A percentile compares a stretch with the other conserved stretches of the same genome.
Conservation (phyloP, 208 protist genomes). For the Trypanosoma boissoni region DNA sequence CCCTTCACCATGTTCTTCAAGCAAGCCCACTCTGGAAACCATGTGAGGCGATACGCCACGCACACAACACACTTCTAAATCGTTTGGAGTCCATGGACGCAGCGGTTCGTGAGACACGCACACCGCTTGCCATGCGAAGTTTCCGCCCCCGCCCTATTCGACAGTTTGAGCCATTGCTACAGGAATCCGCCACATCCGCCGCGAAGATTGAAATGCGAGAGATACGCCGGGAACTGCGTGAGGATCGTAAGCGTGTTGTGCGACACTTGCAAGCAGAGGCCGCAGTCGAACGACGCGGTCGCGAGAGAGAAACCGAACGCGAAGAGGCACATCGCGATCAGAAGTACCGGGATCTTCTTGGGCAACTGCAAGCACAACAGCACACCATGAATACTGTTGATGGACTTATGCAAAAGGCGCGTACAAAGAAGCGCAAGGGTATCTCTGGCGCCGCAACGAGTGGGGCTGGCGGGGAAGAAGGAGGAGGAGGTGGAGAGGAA, state of each 20-base stretch:
- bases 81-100: constrained; percentile 24
- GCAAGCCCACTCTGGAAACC: constrained; percentile 29
- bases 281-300: constrained; percentile 64
- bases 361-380: constrained; percentile 82
- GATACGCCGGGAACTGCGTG: constrained; percentile 71
- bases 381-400: constrained; percentile 88
- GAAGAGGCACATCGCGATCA: constrained; percentile 47
- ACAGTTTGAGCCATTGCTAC: constrained; percentile 80
- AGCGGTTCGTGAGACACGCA: constrained; percentile 38
- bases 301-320: constrained; percentile 44
- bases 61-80: constrained; percentile 43
- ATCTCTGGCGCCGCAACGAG: constrained; percentile 35
- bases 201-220: constrained; percentile 63
- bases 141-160: constrained; percentile 82
- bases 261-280: constrained; percentile 79
- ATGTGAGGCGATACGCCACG: constrained; percentile 28
- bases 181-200: constrained; percentile 38
- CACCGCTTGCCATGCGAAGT: constrained; percentile 79
- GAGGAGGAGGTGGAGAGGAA: neutral
- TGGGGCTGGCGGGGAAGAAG: neutral
- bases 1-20: constrained; percentile 38
- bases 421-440: constrained; percentile 53
- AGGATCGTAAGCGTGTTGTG: constrained; percentile 84
- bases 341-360: constrained; percentile 66
- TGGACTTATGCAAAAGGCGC: constrained; percentile 58